Percentiles rank a stretch among this genome's conserved stretches.
phyloP scores from a whole-genome alignment of 2,329 filamentous ascomycete genomes.

The Calonectria ilicicola region DNA sequence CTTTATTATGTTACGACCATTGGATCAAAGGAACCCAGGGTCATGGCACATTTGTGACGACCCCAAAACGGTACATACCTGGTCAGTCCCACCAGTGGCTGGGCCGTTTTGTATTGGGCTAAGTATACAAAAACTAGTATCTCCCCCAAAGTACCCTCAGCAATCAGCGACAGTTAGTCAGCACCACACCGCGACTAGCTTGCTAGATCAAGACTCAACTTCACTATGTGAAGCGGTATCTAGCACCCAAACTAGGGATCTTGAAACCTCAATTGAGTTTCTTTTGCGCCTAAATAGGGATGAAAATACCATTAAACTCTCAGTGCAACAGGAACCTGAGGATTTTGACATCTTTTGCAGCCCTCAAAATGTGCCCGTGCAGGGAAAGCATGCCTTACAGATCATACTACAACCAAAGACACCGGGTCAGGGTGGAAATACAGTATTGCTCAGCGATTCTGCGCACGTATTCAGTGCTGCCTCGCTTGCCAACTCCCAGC shows the following conservation, averaged over 20 bases:
- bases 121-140: not conserved
- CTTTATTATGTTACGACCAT: too few species aligned
- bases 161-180: too few species aligned
- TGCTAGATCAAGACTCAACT: too few species aligned
- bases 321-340: not conserved
- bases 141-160: not conserved
- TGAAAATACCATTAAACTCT: not conserved
- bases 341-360: not conserved
- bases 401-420: not conserved
- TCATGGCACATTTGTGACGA: too few species aligned
- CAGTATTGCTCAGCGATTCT: not conserved
- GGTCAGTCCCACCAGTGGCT: not conserved
- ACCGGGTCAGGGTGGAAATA: not conserved
- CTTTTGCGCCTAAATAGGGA: not conserved
- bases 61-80: not conserved
- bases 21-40: too few species aligned
- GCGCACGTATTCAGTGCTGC: not conserved
- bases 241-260: not conserved
- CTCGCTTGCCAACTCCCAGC: not conserved
- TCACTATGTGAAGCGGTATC: not conserved
- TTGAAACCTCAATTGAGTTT: not conserved
- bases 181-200: too few species aligned
- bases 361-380: not conserved
- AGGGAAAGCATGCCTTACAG: not conserved
- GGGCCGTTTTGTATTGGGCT: not conserved